A percentile compares a stretch with the other conserved stretches of the same genome.
Conservation (phyloP, 148 eudicot species). For the Silene conica region DNA sequence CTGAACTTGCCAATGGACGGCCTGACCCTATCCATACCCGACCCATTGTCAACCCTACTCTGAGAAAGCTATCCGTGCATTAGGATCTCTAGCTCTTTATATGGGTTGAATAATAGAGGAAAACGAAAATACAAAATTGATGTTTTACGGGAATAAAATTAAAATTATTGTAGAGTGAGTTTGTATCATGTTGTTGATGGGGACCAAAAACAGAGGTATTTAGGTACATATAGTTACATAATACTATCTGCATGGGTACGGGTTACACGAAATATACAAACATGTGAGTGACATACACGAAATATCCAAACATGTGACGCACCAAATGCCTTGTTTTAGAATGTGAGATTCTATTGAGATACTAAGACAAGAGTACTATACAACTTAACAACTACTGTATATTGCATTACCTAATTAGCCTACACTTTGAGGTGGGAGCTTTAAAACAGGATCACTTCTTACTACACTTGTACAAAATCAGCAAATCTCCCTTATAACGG, state of each 20-base stretch:
- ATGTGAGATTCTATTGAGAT: constrained; percentile 25
- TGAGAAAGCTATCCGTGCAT: too few species aligned
- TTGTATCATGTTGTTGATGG: constrained; percentile 3
- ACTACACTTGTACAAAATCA: background rate
- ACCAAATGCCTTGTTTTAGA: constrained; percentile 22
- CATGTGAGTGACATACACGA: constrained; percentile 26
- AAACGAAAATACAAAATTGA: too few species aligned
- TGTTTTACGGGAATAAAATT: background rate
- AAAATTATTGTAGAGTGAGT: too few species aligned
- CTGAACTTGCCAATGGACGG: too few species aligned
- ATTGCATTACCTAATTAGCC: constrained; percentile 28
- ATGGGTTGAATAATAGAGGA: too few species aligned
- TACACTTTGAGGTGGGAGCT: constrained; percentile 15
- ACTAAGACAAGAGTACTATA: constrained; percentile 13
- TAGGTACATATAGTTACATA: too few species aligned
- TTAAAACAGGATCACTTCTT: background rate
- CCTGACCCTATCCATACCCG: too few species aligned
- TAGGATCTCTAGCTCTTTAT: too few species aligned
- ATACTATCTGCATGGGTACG: constrained; percentile 18
- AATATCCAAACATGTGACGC: constrained; percentile 26
- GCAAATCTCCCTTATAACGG: too few species aligned
- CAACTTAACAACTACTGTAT: constrained; percentile 15
- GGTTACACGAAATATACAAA: constrained; percentile 26
- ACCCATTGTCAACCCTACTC: too few species aligned
- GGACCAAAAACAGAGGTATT: constrained; percentile 12